Evolutionary conservation across 2,329 filamentous ascomycete genomes (phyloP).

Genomic region (Botryotinia globosa): DNA sequence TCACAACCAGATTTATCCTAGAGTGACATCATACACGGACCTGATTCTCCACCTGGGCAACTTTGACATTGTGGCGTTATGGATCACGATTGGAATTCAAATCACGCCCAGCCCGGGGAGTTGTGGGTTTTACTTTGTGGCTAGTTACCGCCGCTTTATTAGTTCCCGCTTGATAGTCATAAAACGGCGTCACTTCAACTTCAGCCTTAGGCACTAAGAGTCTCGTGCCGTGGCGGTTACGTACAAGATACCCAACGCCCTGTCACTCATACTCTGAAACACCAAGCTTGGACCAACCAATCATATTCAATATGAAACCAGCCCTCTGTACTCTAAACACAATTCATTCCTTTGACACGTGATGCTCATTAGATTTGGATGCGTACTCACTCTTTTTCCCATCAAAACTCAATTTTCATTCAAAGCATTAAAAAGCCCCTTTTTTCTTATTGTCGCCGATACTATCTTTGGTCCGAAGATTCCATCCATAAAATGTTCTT

Average conservation of each 20-base stretch:
- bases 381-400: background rate
- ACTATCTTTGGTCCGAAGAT: background rate
- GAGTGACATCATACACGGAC: slow-evolving; percentile 17
- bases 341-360: background rate
- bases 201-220: background rate
- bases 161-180: background rate
- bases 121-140: background rate
- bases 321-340: background rate
- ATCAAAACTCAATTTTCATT: background rate
- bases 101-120: no score
- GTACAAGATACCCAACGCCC: background rate
- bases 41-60: background rate
- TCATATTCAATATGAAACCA: background rate
- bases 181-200: background rate
- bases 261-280: background rate
- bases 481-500: background rate
- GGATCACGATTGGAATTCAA: background rate
- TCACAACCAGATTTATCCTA: slow-evolving; percentile 3
- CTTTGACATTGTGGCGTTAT: slow-evolving; percentile 5
- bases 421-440: background rate
- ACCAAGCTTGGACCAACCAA: background rate
- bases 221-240: background rate
- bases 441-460: background rate
- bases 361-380: background rate
- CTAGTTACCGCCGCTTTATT: background rate